Conservation (phyloP, 2,329 filamentous ascomycete species). For the Cordyceps militaris region DNA sequence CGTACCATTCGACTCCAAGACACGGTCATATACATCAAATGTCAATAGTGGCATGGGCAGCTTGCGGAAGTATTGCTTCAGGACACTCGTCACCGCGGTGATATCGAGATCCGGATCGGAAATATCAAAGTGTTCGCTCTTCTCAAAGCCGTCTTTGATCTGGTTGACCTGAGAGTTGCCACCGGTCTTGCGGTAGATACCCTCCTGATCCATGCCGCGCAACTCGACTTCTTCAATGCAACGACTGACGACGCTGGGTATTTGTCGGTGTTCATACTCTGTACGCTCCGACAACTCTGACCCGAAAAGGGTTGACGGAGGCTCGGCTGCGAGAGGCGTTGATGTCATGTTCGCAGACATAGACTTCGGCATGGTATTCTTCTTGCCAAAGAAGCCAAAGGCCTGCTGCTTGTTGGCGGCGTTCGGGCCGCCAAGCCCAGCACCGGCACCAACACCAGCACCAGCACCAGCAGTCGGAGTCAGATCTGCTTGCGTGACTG, state of each 20-base stretch:
- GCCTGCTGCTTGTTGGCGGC: slow-evolving; percentile 39
- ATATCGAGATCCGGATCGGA: slow-evolving; percentile 92
- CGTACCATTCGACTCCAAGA: slow-evolving; percentile 74
- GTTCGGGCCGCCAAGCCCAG: slow-evolving; percentile 18
- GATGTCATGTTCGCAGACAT: slow-evolving; percentile 37
- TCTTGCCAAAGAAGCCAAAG: slow-evolving; percentile 65
- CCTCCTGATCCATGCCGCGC: slow-evolving; percentile 93
- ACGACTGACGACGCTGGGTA: slow-evolving; percentile 82
- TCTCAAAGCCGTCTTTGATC: slow-evolving; percentile 88
- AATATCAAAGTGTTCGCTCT: slow-evolving; percentile 79
- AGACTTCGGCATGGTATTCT: slow-evolving; percentile 45
- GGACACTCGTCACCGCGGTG: slow-evolving; percentile 85
- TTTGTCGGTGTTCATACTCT: slow-evolving; percentile 80
- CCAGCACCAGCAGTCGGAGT: slow-evolving; percentile 18
- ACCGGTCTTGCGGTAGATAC: slow-evolving; percentile 96
- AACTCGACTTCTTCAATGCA: slow-evolving; percentile 97
- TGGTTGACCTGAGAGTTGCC: slow-evolving; percentile 84
- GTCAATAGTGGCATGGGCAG: slow-evolving; percentile 84
- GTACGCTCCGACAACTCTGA: slow-evolving; percentile 81
- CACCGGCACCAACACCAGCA: too few species aligned
- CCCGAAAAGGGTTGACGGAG: slow-evolving; percentile 66
- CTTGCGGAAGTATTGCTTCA: slow-evolving; percentile 97
- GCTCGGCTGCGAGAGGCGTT: slow-evolving; percentile 40
- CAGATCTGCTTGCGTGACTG: slow-evolving; percentile 46
- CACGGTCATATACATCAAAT: slow-evolving; percentile 82